Conservation (phyloP, 1,284 basidiomycete species). For the Salmacisia buchloeana region DNA sequence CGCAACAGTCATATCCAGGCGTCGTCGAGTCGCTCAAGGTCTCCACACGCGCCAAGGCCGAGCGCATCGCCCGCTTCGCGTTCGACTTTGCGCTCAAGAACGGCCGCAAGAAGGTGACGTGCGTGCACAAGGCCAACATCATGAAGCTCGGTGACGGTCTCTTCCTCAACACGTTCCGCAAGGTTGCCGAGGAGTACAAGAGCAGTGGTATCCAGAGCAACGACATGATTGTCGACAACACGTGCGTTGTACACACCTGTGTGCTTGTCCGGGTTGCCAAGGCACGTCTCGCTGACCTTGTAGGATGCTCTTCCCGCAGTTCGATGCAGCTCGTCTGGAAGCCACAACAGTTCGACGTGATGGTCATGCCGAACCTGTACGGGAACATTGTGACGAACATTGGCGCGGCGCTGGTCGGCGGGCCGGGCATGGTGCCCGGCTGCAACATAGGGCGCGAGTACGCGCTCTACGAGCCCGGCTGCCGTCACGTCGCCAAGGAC, state of each 20-base stretch:
- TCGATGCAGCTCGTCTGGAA: constrained; percentile 98
- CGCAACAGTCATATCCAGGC: constrained; percentile 73
- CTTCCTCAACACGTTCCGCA: constrained; percentile 97
- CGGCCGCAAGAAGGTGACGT: constrained; percentile 98
- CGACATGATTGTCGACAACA: constrained; percentile 99
- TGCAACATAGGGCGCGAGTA: constrained; percentile 98
- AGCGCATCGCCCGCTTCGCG: constrained; percentile 93
- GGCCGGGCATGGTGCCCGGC: constrained; percentile 93
- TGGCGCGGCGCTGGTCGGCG: constrained; percentile 94
- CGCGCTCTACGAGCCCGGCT: constrained; percentile 97
- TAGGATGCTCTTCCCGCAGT: constrained; percentile 52
- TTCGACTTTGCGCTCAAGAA: constrained; percentile 99
- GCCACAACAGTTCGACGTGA: constrained; percentile 94
- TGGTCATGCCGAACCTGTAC: constrained; percentile 96
- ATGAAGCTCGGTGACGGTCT: constrained; percentile 99
- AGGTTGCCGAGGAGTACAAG: constrained; percentile 88
- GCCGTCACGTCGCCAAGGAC: constrained; percentile 95
- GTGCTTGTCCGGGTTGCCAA: background rate
- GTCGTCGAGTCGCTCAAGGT: constrained; percentile 99
- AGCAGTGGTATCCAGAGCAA: constrained; percentile 84
- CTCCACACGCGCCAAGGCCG: constrained; percentile 88
- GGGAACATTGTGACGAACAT: constrained; percentile 98
- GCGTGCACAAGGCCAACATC: constrained; percentile 99
- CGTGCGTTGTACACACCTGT: constrained; percentile 60
- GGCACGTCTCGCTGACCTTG: background rate